phyloP scores from a whole-genome alignment of 495 filamentous ascomycete species.

The Sordaria brevicollis region DNA sequence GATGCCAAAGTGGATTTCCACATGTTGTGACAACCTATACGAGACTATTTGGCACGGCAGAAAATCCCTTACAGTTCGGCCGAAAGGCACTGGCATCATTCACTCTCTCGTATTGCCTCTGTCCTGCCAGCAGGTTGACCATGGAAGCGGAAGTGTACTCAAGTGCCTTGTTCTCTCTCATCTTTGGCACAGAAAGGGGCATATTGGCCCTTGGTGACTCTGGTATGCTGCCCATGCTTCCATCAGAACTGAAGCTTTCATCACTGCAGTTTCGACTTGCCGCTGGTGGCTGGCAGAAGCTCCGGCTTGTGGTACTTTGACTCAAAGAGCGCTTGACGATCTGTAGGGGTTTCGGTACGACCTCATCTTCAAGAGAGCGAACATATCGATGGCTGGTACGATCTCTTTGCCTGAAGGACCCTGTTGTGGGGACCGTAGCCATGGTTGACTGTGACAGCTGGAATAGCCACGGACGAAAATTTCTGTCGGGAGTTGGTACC shows the following conservation, averaged over 20 bases:
- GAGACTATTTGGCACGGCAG: background rate
- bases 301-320: background rate
- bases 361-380: background rate
- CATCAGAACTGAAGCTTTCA: constrained; percentile 8
- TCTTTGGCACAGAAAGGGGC: constrained; percentile 19
- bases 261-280: constrained; percentile 3
- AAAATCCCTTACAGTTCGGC: background rate
- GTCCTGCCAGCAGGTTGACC: background rate
- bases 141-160: background rate
- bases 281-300: background rate
- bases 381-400: background rate
- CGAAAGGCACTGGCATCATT: background rate
- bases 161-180: constrained; percentile 6
- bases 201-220: constrained; percentile 5
- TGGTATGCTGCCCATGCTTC: constrained; percentile 13
- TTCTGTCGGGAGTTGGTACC: too few relatives aligned
- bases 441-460: background rate
- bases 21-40: background rate
- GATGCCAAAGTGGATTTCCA: background rate
- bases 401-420: background rate
- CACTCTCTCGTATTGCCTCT: background rate
- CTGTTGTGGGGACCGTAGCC: background rate
- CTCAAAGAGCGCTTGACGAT: constrained; percentile 17
- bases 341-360: constrained; percentile 20
- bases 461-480: background rate